phyloP scores from a whole-genome alignment of 176 grass and related monocot species.

The Musa troglodytarum region DNA sequence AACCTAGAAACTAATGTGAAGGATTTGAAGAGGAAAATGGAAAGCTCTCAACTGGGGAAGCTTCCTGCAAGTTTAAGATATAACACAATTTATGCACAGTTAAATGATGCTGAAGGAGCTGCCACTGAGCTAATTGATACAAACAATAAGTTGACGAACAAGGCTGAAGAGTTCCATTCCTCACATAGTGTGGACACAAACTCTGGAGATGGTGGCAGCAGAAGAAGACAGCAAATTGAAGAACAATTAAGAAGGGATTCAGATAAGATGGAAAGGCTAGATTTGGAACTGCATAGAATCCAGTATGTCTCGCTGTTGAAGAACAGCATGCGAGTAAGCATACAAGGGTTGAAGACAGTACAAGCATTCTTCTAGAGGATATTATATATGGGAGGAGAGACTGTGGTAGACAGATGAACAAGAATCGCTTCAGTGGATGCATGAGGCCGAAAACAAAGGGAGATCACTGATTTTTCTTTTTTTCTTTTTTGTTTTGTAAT shows the following conservation, averaged over 20 bases:
- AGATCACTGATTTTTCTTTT: background rate
- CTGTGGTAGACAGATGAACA: conserved; percentile 39
- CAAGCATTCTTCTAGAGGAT: conserved; percentile 69
- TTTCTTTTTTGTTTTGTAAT: background rate
- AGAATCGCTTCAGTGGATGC: conserved; percentile 54
- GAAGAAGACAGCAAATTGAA: conserved; percentile 50
- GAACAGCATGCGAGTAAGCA: conserved; percentile 55
- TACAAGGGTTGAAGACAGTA: conserved; percentile 43
- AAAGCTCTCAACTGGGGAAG: no score
- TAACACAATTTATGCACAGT: background rate
- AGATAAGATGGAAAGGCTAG: conserved; percentile 70
- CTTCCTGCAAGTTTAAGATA: no score
- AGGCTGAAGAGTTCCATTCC: conserved; percentile 46
- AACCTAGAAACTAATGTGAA: no score
- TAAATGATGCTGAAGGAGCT: conserved; percentile 47
- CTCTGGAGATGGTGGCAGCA: conserved; percentile 39
- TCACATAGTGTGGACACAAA: conserved; percentile 32
- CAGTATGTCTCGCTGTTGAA: conserved; percentile 70
- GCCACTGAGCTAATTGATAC: background rate
- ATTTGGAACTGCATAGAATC: conserved; percentile 79
- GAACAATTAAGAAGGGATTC: conserved; percentile 55
- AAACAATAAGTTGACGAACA: conserved; percentile 54
- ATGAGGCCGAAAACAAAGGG: background rate
- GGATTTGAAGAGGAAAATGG: no score
- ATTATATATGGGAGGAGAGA: conserved; percentile 80